Conservation (phyloP, 306 rosid species). For the Trifolium repens region DNA sequence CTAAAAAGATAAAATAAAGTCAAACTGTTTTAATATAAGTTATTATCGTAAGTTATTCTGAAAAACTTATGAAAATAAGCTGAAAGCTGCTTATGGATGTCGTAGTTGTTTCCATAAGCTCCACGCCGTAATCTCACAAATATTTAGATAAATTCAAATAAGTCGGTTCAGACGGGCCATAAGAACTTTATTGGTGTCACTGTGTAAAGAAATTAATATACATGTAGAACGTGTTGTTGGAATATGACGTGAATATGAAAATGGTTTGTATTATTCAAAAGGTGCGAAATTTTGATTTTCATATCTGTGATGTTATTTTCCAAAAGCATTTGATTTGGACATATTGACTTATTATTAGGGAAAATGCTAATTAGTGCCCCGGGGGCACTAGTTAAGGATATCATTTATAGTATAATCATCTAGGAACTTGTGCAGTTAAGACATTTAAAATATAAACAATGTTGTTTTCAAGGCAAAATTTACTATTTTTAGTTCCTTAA, state of each 20-base stretch:
- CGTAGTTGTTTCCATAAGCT: neutral
- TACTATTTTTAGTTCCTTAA: no score
- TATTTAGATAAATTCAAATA: neutral
- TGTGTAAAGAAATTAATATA: neutral
- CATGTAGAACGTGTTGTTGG: conserved; percentile 7
- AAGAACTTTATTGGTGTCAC: neutral
- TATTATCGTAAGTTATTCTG: neutral
- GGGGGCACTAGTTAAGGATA: no score
- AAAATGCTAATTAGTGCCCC: no score
- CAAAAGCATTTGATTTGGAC: conserved; percentile 5
- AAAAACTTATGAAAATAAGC: neutral
- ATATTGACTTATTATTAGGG: no score
- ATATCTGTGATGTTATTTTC: neutral
- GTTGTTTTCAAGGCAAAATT: no score
- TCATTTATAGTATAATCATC: no score
- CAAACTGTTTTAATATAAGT: neutral
- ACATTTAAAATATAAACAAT: no score
- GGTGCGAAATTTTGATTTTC: conserved; percentile 26
- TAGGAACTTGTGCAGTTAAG: no score
- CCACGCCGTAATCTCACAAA: neutral
- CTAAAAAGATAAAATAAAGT: neutral
- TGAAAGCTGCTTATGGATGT: neutral
- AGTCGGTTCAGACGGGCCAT: neutral
- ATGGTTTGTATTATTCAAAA: conserved; percentile 23
- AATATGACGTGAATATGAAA: neutral